Percentiles rank a stretch among this genome's conserved stretches.
Evolutionary conservation across 2,329 filamentous ascomycete species (phyloP).

Genomic region (Alternaria gansuensis): DNA sequence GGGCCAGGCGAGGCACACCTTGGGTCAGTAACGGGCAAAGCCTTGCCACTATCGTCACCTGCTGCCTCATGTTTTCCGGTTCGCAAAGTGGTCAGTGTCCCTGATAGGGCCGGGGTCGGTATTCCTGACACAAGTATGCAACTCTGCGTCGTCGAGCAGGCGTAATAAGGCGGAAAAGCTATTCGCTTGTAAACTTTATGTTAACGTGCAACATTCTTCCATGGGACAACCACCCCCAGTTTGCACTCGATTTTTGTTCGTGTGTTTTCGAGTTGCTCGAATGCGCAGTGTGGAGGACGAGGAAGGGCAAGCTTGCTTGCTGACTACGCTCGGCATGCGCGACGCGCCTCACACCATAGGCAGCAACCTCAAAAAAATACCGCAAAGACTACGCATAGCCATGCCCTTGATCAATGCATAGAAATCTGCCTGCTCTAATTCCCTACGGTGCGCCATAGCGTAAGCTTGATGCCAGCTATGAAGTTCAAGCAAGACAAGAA

Average conservation of each 20-base stretch:
- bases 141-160: not conserved
- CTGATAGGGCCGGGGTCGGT: not conserved
- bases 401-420: not conserved
- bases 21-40: not conserved
- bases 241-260: not conserved
- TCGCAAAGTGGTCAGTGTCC: slow-evolving; percentile 6
- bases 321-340: not conserved
- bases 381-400: not conserved
- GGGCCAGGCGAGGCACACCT: not conserved
- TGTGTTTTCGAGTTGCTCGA: not conserved
- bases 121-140: not conserved
- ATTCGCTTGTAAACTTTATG: not conserved
- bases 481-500: not conserved
- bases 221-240: not conserved
- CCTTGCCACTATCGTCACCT: not conserved
- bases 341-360: slow-evolving; percentile 5
- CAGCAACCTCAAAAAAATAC: not conserved
- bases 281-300: not conserved
- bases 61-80: not conserved
- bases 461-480: not conserved
- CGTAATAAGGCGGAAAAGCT: not conserved
- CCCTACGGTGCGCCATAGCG: not conserved
- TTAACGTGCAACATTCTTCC: not conserved
- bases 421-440: not conserved
- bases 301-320: not conserved